Evolutionary conservation across 2,329 filamentous ascomycete species (phyloP).

Genomic region (Raffaelea albimanens): DNA sequence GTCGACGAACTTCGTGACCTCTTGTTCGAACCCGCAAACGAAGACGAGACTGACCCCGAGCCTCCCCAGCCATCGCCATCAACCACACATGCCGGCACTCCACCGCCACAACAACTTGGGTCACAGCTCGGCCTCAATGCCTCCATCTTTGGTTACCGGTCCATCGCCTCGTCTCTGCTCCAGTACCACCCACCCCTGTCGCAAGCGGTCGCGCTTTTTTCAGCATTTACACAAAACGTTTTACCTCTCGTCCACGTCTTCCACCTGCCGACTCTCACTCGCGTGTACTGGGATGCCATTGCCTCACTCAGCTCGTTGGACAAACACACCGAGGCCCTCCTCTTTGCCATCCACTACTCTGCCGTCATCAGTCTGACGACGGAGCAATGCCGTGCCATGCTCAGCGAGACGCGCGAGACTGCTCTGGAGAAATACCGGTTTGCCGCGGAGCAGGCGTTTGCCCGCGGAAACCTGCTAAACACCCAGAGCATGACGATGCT

Average conservation of each 20-base stretch:
- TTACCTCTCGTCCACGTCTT: constrained; percentile 17
- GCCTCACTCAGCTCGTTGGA: constrained; percentile 10
- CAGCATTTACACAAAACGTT: not conserved
- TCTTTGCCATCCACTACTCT: constrained; percentile 45
- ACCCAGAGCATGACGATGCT: constrained; percentile 44
- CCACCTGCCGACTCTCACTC: constrained; percentile 20
- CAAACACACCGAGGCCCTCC: constrained; percentile 11
- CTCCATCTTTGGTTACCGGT: not conserved
- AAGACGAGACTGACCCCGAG: not conserved
- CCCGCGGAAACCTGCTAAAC: constrained; percentile 47
- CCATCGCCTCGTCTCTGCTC: not conserved
- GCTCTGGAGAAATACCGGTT: constrained; percentile 28
- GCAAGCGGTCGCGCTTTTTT: not conserved
- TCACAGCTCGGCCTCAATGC: not conserved
- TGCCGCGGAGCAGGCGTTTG: constrained; percentile 44
- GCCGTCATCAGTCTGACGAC: constrained; percentile 43
- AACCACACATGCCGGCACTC: not conserved
- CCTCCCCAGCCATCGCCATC: not conserved
- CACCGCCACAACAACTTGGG: not conserved
- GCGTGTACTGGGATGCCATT: constrained; percentile 9
- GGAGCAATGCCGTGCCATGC: constrained; percentile 25
- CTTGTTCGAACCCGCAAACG: not conserved
- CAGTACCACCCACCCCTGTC: not conserved
- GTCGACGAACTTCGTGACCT: constrained; percentile 1
- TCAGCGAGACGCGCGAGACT: not conserved